Percentiles rank a stretch among this genome's conserved stretches.
Evolutionary conservation across 2,329 filamentous ascomycete species (phyloP).

Genomic region (Aureobasidium sp.): DNA sequence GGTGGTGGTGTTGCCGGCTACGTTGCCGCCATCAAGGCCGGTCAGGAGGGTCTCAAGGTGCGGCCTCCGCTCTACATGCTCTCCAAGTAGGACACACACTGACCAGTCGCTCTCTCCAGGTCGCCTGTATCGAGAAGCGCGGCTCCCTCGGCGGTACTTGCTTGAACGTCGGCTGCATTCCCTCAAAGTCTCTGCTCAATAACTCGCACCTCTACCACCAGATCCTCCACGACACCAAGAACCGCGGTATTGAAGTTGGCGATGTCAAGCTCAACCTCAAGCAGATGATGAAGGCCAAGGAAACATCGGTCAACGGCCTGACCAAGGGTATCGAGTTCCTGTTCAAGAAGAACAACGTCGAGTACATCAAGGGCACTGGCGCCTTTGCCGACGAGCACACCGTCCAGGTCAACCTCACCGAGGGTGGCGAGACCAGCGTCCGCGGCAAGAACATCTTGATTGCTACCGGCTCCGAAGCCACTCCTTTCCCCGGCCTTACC

Average conservation of each 20-base stretch:
- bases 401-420: conserved; percentile 79
- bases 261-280: conserved; percentile 93
- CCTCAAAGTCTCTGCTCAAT: conserved; percentile 98
- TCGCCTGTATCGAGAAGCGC: conserved; percentile 97
- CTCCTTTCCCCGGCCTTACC: conserved; percentile 89
- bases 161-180: conserved; percentile 98
- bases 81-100: not conserved
- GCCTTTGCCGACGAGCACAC: conserved; percentile 84
- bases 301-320: conserved; percentile 75
- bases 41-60: conserved; percentile 94
- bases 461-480: conserved; percentile 89
- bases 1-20: conserved; percentile 97
- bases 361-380: conserved; percentile 92
- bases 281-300: conserved; percentile 98
- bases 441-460: conserved; percentile 96
- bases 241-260: conserved; percentile 92
- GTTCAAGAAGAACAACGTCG: conserved; percentile 98
- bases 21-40: conserved; percentile 97
- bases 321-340: conserved; percentile 98
- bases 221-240: conserved; percentile 92
- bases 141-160: conserved; percentile 92
- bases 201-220: conserved; percentile 98
- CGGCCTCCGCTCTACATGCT: not conserved
- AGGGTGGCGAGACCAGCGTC: conserved; percentile 82
- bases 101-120: conserved; percentile 43